Percentiles rank a stretch among this genome's conserved stretches.
Evolutionary conservation across 345 rosid species (phyloP).

Genomic region (Eucalyptus regnans): DNA sequence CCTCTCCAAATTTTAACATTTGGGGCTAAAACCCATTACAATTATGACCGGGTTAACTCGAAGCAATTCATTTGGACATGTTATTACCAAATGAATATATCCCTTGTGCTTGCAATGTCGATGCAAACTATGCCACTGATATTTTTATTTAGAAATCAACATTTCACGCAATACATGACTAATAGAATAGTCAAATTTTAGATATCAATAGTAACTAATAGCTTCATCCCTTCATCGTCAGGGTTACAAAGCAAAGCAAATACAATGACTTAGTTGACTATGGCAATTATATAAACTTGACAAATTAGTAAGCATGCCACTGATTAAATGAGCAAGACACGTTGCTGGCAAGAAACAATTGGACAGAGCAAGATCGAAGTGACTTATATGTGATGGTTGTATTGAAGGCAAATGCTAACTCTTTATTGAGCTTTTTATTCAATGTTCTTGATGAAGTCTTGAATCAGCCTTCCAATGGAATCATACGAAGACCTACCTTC

Average conservation of each 20-base stretch:
- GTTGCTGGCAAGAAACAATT: background rate
- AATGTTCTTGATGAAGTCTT: background rate
- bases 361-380: background rate
- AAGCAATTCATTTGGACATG: no score
- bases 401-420: background rate
- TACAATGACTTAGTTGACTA: no score
- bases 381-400: background rate
- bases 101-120: no score
- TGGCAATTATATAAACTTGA: fast-evolving
- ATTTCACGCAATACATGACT: fast-evolving
- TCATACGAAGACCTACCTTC: slow-evolving; percentile 21
- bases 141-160: fast-evolving
- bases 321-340: background rate
- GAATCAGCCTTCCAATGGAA: slow-evolving; percentile 5
- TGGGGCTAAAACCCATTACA: no score
- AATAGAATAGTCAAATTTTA: no score
- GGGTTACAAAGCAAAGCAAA: no score
- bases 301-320: background rate
- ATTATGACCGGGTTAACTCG: no score
- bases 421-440: background rate
- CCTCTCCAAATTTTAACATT: no score
- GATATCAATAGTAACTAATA: no score
- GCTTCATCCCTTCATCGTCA: no score
- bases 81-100: no score
- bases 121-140: no score